Evolutionary conservation across 768 basidiomycete species (phyloP), one percentile per base, ranked within the genome.

Genomic region (Panus rudis): DNA sequence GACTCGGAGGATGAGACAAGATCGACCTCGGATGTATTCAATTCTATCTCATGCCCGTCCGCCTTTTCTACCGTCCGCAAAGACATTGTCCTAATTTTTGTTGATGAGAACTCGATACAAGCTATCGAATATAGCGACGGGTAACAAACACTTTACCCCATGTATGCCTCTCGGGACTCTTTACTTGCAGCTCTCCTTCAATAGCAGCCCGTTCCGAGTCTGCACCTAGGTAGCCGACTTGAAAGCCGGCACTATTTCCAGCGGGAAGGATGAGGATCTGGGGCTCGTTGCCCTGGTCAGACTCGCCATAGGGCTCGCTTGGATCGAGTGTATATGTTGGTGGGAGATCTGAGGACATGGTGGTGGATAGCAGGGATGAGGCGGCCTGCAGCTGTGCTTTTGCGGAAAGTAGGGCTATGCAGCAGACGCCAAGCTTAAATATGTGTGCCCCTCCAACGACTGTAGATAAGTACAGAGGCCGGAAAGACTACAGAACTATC

Each of bases 141-240:
- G n/a, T 33, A 11, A 41, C 46, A 76, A 63, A 88, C 89, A 89
- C 67, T 67, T 78, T 78, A 79, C 83, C 86, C 50, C 66, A 71
- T 41, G 66, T 68, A 41, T 69, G 64, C 39, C 71, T 69, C 44
- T 73, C 71, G 26, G 71, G 70, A 43, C 77, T 83, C 63, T 92
- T 92, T 52, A 92, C 68, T 59, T 92, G 90, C 14, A 92, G 70
- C 58, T 92, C 90, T 37, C 91, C 91, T 56, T 91, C 89, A 41
- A 92, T 76, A 7, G 86, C 82, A 12, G 89, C 86, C 46, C 71
- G 73, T 61, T 91, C 89, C 40, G 76, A 85, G 43, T 89, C 86
- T 19, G 82, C 85, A 39, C 91, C 91, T 6, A 92, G 69, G 58
- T 76, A 88, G 10, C 91, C 91, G 54, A 81, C 84, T 65, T 92